Conservation (phyloP, 257 asterid genomes). For the Eustoma russellianum region DNA sequence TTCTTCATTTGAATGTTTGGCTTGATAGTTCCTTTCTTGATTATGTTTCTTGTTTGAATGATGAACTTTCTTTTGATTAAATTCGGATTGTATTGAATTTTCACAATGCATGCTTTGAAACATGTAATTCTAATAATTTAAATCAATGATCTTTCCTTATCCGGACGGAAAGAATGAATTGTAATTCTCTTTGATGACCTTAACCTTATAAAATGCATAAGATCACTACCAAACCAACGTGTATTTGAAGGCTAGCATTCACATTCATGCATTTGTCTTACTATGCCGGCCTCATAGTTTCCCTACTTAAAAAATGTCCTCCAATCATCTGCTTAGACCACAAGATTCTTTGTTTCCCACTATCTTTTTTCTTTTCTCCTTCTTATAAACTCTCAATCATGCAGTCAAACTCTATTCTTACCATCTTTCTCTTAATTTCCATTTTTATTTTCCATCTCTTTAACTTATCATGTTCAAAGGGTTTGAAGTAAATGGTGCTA, state of each 20-base stretch:
- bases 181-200: neutral
- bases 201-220: slow-evolving; percentile 8
- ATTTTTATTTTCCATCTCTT: neutral
- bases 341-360: slow-evolving; percentile 9
- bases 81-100: too few relatives aligned
- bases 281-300: slow-evolving; percentile 62
- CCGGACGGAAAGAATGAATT: too few relatives aligned
- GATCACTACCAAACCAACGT: slow-evolving; percentile 45
- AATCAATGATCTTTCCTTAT: neutral
- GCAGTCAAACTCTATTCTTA: slow-evolving; percentile 14
- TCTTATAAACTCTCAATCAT: slow-evolving; percentile 25
- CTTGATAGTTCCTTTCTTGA: too few relatives aligned
- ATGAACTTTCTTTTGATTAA: too few relatives aligned
- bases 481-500: slow-evolving; percentile 15
- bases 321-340: slow-evolving; percentile 3
- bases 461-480: slow-evolving; percentile 17
- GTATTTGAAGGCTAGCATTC: slow-evolving; percentile 33
- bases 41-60: too few relatives aligned
- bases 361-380: slow-evolving; percentile 2
- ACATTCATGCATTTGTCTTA: slow-evolving; percentile 37
- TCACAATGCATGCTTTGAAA: too few relatives aligned
- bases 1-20: too few relatives aligned
- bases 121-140: neutral
- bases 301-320: slow-evolving; percentile 12
- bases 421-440: slow-evolving; percentile 9